Base-by-base conservation (phyloP, 1,284 basidiomycete genomes). In the Tetrapyrgos nigripes region DNA sequence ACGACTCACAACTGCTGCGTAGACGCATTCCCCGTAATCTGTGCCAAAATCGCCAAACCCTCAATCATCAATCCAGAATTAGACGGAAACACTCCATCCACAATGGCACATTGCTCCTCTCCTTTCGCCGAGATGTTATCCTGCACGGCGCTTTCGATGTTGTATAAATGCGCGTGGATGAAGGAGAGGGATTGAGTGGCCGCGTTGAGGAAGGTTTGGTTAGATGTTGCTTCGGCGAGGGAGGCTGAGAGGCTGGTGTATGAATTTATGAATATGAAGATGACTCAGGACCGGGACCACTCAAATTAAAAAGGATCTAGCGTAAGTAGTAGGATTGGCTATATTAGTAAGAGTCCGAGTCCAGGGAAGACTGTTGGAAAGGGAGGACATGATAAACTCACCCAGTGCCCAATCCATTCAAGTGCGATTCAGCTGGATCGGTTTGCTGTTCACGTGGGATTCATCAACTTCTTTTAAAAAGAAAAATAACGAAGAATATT, bases 221-320 rank as follows among this genome's bases (percentile, higher is more conserved):
- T 58, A 1, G 46, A 33, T 3, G 57, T 64, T 2, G 29, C 52
- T 23, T 61, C 50, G 1, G 57, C 57, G 3, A 64, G 21, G 3
- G 57, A 45, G 13, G 63, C 60, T 3, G 63, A 64, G 1, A 62
- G 19, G 14, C 62, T 63, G 46, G 40, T n/a, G 1, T 1, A 24
- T 17, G 43, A 40, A 13, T 53, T 17, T 23, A n/a, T 35, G 13
- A 53, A 9, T 37, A 27, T 3, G 28, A 2, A n/a, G 28, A 23
- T 9, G 13, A 11, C 5, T 21, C 19, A n/a, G 11, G 33, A 4
- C 21, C 17, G 11, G 14, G n/a, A 28, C 24, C 1, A 52, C 47
- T n/a, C 19, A 53, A 37, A 50, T 17, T 6, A 47, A 45, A 24
- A 58, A 58, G 21, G 26, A 53, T 29, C 55, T 57, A 33, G 23